These are phyloP conservation scores for Cucurbita moschata DNA, from an alignment of 306 rosid species.

Conservation along the genomic window DNA sequence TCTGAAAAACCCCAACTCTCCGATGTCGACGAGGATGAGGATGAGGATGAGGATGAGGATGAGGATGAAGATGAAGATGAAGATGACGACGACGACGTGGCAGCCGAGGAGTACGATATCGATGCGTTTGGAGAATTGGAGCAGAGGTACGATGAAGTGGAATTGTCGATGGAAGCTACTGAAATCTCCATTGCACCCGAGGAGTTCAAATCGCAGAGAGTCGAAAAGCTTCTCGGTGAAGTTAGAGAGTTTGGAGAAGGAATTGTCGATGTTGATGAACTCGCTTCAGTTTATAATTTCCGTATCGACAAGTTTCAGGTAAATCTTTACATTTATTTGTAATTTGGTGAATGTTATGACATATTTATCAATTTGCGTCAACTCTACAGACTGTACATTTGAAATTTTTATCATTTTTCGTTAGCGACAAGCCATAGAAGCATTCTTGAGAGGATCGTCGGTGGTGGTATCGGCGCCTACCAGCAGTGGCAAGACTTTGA, in stretches of 20 bases:
- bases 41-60: slow-evolving; percentile 12
- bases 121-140: slow-evolving; percentile 30
- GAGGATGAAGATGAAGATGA: slow-evolving; percentile 34
- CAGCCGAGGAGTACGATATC: slow-evolving; percentile 65
- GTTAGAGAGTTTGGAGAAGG: slow-evolving; percentile 65
- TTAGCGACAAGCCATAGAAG: slow-evolving; percentile 73
- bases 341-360: background rate
- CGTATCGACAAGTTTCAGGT: slow-evolving; percentile 96
- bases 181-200: slow-evolving; percentile 16
- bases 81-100: slow-evolving; percentile 37
- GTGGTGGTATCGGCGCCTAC: slow-evolving; percentile 98
- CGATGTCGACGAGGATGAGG: slow-evolving; percentile 35
- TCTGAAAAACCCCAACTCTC: slow-evolving; percentile 25
- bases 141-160: slow-evolving; percentile 39
- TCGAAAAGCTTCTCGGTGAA: slow-evolving; percentile 56
- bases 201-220: slow-evolving; percentile 81
- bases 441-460: slow-evolving; percentile 80
- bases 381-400: background rate
- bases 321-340: background rate
- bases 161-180: slow-evolving; percentile 7
- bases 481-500: slow-evolving; percentile 90
- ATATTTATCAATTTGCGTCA: background rate
- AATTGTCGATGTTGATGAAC: slow-evolving; percentile 60
- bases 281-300: slow-evolving; percentile 63
- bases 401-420: background rate